Conservation (phyloP, 176 grass and related monocot species). For the Miscanthus lutarioriparius region DNA sequence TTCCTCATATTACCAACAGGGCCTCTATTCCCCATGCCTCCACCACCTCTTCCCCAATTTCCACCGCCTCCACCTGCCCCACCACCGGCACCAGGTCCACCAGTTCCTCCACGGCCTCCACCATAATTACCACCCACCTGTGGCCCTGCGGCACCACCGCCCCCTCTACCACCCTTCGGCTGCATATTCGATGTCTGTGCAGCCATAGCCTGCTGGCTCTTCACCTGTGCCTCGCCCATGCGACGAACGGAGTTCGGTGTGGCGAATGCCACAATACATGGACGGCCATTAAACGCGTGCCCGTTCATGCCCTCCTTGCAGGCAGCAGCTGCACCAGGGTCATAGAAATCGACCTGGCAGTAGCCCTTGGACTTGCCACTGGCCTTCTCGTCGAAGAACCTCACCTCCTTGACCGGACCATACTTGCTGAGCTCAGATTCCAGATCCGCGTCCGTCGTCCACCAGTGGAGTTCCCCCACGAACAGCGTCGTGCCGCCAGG, state of each 20-base stretch:
- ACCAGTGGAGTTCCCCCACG: slow-evolving; percentile 91
- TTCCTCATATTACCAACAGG: slow-evolving; percentile 67
- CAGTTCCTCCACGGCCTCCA: slow-evolving; percentile 45
- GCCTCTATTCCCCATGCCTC: slow-evolving; percentile 63
- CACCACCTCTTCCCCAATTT: slow-evolving; percentile 59
- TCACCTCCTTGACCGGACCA: slow-evolving; percentile 81
- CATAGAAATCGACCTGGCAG: slow-evolving; percentile 82
- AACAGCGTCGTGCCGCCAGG: slow-evolving; percentile 65
- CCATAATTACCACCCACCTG: slow-evolving; percentile 56
- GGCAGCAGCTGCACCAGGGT: slow-evolving; percentile 39
- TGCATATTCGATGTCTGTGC: slow-evolving; percentile 42
- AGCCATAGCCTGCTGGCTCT: slow-evolving; percentile 57
- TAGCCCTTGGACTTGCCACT: slow-evolving; percentile 95
- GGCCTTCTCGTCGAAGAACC: slow-evolving; percentile 90
- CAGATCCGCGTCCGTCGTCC: slow-evolving; percentile 89
- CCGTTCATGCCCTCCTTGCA: slow-evolving; percentile 89
- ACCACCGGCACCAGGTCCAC: slow-evolving; percentile 39
- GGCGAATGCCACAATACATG: slow-evolving; percentile 75
- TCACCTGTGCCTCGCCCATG: slow-evolving; percentile 78
- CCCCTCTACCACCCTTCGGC: slow-evolving; percentile 58
- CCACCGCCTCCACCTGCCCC: slow-evolving; percentile 46
- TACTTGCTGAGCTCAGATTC: slow-evolving; percentile 72
- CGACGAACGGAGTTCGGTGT: slow-evolving; percentile 48
- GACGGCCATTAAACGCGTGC: slow-evolving; percentile 64
- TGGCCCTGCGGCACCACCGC: slow-evolving; percentile 24